A percentile compares a stretch with the other conserved stretches of the same genome.
Conservation (phyloP, 768 basidiomycete genomes). For the Nidularia sp. region DNA sequence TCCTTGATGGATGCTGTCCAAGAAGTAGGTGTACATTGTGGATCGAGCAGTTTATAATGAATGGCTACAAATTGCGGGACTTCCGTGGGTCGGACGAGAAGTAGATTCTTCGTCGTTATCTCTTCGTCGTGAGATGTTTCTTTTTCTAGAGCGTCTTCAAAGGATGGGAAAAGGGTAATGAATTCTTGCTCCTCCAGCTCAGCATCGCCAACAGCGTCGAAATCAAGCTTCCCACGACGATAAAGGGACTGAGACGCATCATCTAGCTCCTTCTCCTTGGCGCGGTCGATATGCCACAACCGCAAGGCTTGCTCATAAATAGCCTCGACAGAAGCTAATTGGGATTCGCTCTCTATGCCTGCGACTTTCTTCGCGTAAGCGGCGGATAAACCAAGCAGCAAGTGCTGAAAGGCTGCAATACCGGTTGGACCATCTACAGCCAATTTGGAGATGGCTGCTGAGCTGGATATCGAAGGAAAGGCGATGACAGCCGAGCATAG, state of each 20-base stretch:
- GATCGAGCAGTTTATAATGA: constrained; percentile 42
- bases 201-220: constrained; percentile 58
- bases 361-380: constrained; percentile 38
- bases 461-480: constrained; percentile 52
- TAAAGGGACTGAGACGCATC: constrained; percentile 74
- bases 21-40: constrained; percentile 1
- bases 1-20: not conserved
- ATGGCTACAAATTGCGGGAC: constrained; percentile 34
- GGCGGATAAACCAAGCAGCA: constrained; percentile 47
- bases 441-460: constrained; percentile 23
- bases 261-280: constrained; percentile 60
- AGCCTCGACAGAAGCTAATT: constrained; percentile 34
- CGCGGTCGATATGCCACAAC: constrained; percentile 83
- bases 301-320: constrained; percentile 67
- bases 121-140: not conserved
- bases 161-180: constrained; percentile 79
- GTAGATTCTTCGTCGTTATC: not conserved
- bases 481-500: constrained; percentile 33
- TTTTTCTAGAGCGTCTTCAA: constrained; percentile 54
- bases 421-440: constrained; percentile 19
- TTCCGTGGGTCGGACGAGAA: constrained; percentile 3
- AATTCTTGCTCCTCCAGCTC: constrained; percentile 86
- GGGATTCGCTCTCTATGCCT: constrained; percentile 26
- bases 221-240: constrained; percentile 50
- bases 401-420: constrained; percentile 29